Conservation (phyloP, 2,329 filamentous ascomycete species). For the Chaetomiaceae sp. region DNA sequence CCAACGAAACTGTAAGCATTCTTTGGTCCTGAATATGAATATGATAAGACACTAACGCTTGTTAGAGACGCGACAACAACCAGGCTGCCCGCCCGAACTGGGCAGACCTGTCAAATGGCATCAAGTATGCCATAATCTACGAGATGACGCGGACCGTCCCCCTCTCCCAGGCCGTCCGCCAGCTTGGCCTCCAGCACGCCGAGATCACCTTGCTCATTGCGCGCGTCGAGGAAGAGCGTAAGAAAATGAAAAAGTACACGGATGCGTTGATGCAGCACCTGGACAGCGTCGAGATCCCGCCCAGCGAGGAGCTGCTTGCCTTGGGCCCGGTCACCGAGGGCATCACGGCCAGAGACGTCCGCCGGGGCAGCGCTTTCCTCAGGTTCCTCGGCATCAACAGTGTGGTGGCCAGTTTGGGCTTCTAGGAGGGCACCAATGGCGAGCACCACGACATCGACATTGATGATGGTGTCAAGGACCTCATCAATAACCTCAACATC, state of each 20-base stretch:
- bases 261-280: background rate
- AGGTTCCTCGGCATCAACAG: conserved; percentile 9
- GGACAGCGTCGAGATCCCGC: background rate
- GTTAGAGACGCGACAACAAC: background rate
- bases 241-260: background rate
- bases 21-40: background rate
- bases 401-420: conserved; percentile 9
- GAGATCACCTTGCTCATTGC: conserved; percentile 18
- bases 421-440: conserved; percentile 11
- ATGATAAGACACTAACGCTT: background rate
- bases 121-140: conserved; percentile 24
- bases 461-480: background rate
- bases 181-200: conserved; percentile 13
- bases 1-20: background rate
- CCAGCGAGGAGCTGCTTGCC: background rate
- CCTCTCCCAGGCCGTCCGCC: conserved; percentile 11
- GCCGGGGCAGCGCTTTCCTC: conserved; percentile 14
- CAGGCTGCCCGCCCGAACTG: conserved; percentile 13
- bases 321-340: conserved; percentile 10
- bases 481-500: background rate
- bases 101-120: conserved; percentile 20
- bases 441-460: conserved; percentile 5
- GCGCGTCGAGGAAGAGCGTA: conserved; percentile 17
- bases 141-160: conserved; percentile 17
- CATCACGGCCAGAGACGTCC: conserved; percentile 11